These are phyloP conservation scores for Talinum fruticosum DNA, from an alignment of 148 eudicot genomes.

Conservation along the genomic window DNA sequence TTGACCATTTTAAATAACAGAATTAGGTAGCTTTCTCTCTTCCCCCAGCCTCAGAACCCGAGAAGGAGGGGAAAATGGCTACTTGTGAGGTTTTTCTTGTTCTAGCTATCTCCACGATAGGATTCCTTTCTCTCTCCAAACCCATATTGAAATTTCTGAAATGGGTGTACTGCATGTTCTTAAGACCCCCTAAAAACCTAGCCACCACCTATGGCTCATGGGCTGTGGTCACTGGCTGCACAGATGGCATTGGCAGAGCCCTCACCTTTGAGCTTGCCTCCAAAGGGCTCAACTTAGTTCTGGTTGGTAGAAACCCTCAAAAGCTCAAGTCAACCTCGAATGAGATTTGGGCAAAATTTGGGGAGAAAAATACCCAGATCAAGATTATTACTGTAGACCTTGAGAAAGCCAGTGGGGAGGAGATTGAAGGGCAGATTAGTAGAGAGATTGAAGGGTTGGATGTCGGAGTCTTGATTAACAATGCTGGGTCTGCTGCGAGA, in stretches of 20 bases:
- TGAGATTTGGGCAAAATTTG: constrained; percentile 10
- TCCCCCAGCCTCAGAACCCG: background rate
- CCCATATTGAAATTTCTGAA: background rate
- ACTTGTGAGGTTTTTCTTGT: background rate
- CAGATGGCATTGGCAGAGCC: constrained; percentile 47
- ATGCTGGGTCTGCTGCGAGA: constrained; percentile 33
- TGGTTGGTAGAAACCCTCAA: constrained; percentile 28
- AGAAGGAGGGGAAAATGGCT: background rate
- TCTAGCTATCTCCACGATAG: constrained; percentile 2
- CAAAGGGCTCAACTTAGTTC: constrained; percentile 32
- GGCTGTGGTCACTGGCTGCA: constrained; percentile 43
- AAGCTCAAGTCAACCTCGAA: constrained; percentile 25
- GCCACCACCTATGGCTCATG: constrained; percentile 33
- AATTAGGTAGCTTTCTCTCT: background rate
- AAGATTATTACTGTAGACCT: constrained; percentile 56
- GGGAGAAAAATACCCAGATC: constrained; percentile 30
- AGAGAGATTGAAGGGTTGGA: constrained; percentile 48
- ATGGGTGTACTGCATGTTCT: constrained; percentile 29
- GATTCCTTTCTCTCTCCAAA: constrained; percentile 22
- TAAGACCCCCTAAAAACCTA: constrained; percentile 33
- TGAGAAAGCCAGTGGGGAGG: constrained; percentile 34
- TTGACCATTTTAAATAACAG: background rate
- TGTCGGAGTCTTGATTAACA: constrained; percentile 55
- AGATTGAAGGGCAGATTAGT: constrained; percentile 34
- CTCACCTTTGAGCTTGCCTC: constrained; percentile 33